Evolutionary conservation across 129 eudicot species (phyloP), one percentile per base, ranked within the genome.

Genomic region (Helianthus tuberosus): DNA sequence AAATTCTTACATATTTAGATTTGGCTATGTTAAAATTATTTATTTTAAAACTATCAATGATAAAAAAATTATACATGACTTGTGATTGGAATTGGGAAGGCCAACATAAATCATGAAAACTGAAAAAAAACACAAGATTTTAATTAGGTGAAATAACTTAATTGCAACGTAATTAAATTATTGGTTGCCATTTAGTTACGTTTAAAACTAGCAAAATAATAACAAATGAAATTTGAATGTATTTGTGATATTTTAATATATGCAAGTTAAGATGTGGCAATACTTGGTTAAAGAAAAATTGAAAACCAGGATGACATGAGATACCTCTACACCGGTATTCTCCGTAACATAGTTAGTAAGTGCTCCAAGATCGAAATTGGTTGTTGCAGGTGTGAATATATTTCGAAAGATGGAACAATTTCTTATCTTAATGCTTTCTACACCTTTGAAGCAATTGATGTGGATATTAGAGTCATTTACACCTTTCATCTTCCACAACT

Each of bases 331-430:
- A 57, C 0, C 36, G 5, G 5, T 9, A 7, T 25, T 9, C 1
- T 1, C 0, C 13, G 5, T 7, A 20, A 20, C 8, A 14, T 20
- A 20, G 6, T 3, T 10, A 3, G 36, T 57, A 60, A 60, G 16
- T 29, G 43, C 66, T 60, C 66, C 9, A 3, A 60, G 17, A 60
- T 60, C 66, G 29, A 60, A 60, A 5, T 60, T 60, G 43, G 17
- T 1, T 11, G 66, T 60, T 44, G 43, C 6, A 25, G 66, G 66
- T 60, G 66, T 60, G 66, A 60, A 60, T 60, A 60, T 29, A 60
- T 60, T 0, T 32, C 4, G 12, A 60, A 60, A 60, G 8, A 3
- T 60, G 7, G 0, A 1, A 12, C 66, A 60, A 12, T 13, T 3
- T 3, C 6, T 11, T 11, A 60, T 32, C 16, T 11, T 3, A 25